A percentile compares a stretch with the other conserved stretches of the same genome.
Evolutionary conservation across 2,329 filamentous ascomycete genomes (phyloP).

Genomic region (Curvularia spicifera): DNA sequence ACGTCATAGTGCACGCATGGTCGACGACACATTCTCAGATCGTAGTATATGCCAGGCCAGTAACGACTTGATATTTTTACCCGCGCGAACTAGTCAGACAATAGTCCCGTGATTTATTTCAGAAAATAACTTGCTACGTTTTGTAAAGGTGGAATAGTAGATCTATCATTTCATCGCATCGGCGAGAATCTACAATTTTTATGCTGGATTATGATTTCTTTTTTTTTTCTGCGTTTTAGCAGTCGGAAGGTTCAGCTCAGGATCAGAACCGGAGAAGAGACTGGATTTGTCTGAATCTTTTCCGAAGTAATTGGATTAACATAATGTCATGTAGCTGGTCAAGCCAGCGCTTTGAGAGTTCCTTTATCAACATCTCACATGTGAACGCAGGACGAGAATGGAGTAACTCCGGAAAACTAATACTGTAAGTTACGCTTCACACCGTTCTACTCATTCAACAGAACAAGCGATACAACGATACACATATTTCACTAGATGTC

Average conservation of each 20-base stretch:
- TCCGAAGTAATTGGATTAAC: neutral
- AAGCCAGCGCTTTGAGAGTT: neutral
- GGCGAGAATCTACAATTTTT: no score
- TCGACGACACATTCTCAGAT: neutral
- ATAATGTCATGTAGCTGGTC: neutral
- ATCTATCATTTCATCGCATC: no score
- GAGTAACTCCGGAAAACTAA: neutral
- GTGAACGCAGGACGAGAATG: neutral
- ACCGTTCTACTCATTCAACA: neutral
- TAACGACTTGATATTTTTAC: neutral
- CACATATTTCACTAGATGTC: neutral
- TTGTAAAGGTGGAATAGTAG: no score
- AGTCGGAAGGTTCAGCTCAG: no score
- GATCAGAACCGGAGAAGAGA: no score
- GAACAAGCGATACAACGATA: neutral
- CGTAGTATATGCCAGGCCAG: neutral
- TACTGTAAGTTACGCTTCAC: neutral
- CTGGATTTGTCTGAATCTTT: neutral
- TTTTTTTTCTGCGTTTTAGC: no score
- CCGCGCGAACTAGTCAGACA: no score
- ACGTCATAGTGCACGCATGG: neutral
- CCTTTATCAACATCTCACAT: neutral
- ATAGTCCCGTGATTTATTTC: no score
- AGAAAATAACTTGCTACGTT: no score
- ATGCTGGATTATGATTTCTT: no score